A percentile compares a stretch with the other conserved stretches of the same genome.
Conservation (phyloP, 2,329 filamentous ascomycete species). For the Talaromyces verruculosus region DNA sequence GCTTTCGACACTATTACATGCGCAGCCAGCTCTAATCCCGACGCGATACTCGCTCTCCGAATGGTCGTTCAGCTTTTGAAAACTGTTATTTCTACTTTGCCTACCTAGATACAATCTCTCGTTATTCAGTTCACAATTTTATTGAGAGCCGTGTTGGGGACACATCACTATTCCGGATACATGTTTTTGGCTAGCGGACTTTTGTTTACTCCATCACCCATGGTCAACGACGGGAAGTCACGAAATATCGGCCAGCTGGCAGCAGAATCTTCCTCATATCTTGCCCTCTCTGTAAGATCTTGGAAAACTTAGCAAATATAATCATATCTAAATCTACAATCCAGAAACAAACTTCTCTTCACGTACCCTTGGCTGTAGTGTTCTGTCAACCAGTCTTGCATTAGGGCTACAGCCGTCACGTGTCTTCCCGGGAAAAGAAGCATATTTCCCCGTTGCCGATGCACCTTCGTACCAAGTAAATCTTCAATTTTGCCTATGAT, state of each 20-base stretch:
- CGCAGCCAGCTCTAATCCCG: neutral
- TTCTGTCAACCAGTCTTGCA: neutral
- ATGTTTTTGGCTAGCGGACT: neutral
- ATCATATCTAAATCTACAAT: too few relatives aligned
- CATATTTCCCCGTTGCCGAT: constrained; percentile 1
- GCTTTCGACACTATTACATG: neutral
- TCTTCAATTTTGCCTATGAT: neutral
- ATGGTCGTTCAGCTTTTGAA: neutral
- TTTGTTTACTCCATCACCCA: constrained; percentile 1
- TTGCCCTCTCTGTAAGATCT: too few relatives aligned
- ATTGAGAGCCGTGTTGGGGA: too few relatives aligned
- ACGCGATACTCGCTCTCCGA: neutral
- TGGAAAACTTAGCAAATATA: too few relatives aligned
- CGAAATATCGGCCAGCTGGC: too few relatives aligned
- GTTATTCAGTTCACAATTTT: too few relatives aligned
- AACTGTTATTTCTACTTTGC: neutral
- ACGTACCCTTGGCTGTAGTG: neutral
- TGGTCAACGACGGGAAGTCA: too few relatives aligned
- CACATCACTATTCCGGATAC: too few relatives aligned
- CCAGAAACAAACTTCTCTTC: neutral
- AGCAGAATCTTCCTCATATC: too few relatives aligned
- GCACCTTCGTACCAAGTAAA: neutral
- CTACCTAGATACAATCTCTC: too few relatives aligned
- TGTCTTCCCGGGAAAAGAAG: constrained; percentile 6
- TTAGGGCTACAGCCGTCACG: constrained; percentile 5